Evolutionary conservation across 495 filamentous ascomycete species (phyloP), one percentile per base, ranked within the genome.

Genomic region (Coniosporium apollinis): DNA sequence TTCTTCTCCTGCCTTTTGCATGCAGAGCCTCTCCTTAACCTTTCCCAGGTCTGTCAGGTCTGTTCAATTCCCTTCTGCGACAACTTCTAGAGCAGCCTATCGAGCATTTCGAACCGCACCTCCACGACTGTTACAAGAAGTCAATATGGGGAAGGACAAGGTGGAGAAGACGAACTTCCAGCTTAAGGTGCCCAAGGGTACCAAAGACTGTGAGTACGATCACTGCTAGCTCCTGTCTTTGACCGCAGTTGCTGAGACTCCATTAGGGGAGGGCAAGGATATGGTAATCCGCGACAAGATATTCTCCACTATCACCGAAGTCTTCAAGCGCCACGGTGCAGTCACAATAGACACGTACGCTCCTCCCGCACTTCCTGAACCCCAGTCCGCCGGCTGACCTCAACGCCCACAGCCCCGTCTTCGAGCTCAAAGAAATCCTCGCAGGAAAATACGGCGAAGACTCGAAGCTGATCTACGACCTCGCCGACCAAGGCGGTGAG

Each of bases 371-470:
- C 17, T 4, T 19, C 4, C 22, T 29, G 3, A 11, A 17, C 9
- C 28, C 32, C 7, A 5, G 5, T 13, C 30, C 22, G 13, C 9
- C 9, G 6, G 25, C 36, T 39, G 24, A 39, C 36, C 4, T 14
- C 11, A 2, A 6, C 14, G 3, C 21, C 2, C 17, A 28, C 22
- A 47, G 44, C 30, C 49, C 49, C 0, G 47, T 84, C 25, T 84
- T 83, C 53, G 79, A 84, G 50, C 65, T 82, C 22, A 70, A 72
- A 43, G 74, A 79, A 38, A 82, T 87, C 42, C 69, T 92, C 16
- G 62, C 81, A 10, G 84, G 82, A 25, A 91, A 91, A 64, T 91
- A 91, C 60, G 85, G 84, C 48, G 82, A 91, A 64, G 85, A 91
- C 61, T 76, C 69, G 46, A 87, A 85, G 57, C 76, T 91, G 49